Evolutionary conservation across 2,329 filamentous ascomycete species (phyloP).

Genomic region (Stagonosporopsis tanaceti): DNA sequence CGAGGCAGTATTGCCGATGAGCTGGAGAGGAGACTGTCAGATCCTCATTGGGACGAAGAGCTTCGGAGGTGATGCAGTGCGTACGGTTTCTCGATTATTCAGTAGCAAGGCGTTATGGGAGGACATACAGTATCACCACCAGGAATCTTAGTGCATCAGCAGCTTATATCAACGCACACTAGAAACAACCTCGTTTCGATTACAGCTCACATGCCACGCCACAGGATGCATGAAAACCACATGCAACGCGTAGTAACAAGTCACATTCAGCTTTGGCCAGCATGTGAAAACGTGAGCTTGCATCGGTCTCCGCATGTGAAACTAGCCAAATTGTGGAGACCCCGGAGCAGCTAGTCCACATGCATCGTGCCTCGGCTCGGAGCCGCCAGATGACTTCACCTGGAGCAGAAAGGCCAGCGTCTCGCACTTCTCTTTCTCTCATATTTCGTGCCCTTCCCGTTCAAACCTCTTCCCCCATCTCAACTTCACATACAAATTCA

Average conservation of each 20-base stretch:
- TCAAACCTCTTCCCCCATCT: neutral
- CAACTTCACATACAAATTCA: constrained; percentile 2
- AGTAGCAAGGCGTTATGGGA: constrained; percentile 41
- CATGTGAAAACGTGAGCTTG: constrained; percentile 30
- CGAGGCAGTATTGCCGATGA: constrained; percentile 79
- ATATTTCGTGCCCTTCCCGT: neutral
- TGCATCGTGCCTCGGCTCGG: constrained; percentile 21
- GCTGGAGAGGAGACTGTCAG: constrained; percentile 62
- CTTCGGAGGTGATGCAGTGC: constrained; percentile 5
- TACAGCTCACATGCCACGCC: neutral
- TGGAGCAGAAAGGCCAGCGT: constrained; percentile 12
- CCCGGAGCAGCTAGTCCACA: constrained; percentile 13
- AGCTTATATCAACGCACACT: neutral
- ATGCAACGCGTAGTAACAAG: constrained; percentile 3
- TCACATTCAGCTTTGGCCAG: constrained; percentile 4
- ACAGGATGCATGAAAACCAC: neutral
- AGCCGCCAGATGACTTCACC: constrained; percentile 20
- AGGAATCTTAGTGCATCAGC: neutral
- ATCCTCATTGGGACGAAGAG: constrained; percentile 33
- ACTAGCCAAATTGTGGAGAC: constrained; percentile 14
- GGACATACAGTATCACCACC: constrained; percentile 21
- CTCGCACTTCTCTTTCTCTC: constrained; percentile 8
- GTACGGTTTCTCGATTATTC: neutral
- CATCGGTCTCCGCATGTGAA: constrained; percentile 26
- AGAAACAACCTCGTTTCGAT: neutral